A percentile compares a stretch with the other conserved stretches of the same genome.
Evolutionary conservation across 352 stramenopile species (phyloP).

Genomic region (Globisporangium acanthophoron): DNA sequence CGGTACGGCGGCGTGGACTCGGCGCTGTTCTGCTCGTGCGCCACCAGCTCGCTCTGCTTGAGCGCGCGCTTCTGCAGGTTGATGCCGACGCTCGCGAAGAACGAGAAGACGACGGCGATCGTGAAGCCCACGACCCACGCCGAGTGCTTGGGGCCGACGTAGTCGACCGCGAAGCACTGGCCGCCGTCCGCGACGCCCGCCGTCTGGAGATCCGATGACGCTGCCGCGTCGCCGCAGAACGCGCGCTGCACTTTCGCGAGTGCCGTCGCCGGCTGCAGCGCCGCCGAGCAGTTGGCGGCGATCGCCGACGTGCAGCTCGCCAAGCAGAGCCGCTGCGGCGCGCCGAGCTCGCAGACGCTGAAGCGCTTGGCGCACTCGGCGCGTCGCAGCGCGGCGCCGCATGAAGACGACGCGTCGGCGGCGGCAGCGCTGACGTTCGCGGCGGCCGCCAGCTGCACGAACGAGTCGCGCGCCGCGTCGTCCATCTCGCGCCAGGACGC

Average conservation of each 20-base stretch:
- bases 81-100: slow-evolving; percentile 77
- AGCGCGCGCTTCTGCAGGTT: slow-evolving; percentile 84
- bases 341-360: slow-evolving; percentile 65
- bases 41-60: slow-evolving; percentile 73
- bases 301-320: slow-evolving; percentile 35
- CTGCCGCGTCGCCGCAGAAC: slow-evolving; percentile 27
- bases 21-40: slow-evolving; percentile 34
- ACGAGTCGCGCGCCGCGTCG: slow-evolving; percentile 25
- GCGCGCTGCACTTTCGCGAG: slow-evolving; percentile 10
- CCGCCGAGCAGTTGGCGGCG: slow-evolving; percentile 31
- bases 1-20: slow-evolving; percentile 55
- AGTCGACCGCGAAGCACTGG: slow-evolving; percentile 68
- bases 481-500: slow-evolving; percentile 55
- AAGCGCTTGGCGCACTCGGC: slow-evolving; percentile 56
- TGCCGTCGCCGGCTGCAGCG: slow-evolving; percentile 7
- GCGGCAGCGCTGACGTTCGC: slow-evolving; percentile 2
- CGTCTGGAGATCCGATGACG: slow-evolving; percentile 1
- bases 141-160: slow-evolving; percentile 54
- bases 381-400: slow-evolving; percentile 28
- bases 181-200: slow-evolving; percentile 31
- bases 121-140: slow-evolving; percentile 75
- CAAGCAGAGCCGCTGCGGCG: slow-evolving; percentile 49
- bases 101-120: slow-evolving; percentile 81
- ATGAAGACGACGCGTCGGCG: slow-evolving; percentile 12
- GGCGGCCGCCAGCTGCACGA: slow-evolving; percentile 23